Percentiles rank a stretch among this genome's conserved stretches.
phyloP scores from a whole-genome alignment of 805 yeast genomes.

The Wickerhamiella sorbophila region DNA sequence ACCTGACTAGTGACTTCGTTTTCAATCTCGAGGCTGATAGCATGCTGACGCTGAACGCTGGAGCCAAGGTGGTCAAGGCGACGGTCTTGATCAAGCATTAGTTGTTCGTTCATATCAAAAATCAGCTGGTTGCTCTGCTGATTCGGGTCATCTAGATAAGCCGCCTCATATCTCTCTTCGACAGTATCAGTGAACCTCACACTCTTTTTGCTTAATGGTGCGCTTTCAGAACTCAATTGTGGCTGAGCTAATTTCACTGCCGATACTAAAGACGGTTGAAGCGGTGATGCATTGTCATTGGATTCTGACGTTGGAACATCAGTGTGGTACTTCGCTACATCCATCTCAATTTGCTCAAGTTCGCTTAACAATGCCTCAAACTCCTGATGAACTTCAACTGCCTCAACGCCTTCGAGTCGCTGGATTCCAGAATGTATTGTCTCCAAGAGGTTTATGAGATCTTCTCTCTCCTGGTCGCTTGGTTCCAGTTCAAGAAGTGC shows the following conservation, averaged over 20 bases:
- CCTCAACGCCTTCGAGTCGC: slow-evolving; percentile 1
- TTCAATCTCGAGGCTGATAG: slow-evolving; percentile 27
- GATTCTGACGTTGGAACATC: background rate
- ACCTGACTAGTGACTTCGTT: slow-evolving; percentile 27
- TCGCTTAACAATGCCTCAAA: background rate
- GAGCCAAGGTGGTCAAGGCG: slow-evolving; percentile 25
- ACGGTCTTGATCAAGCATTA: slow-evolving; percentile 27
- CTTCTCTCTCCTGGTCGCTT: slow-evolving; percentile 15
- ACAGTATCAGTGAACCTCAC: slow-evolving; percentile 4
- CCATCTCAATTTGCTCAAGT: slow-evolving; percentile 1
- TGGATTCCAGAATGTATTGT: slow-evolving; percentile 5
- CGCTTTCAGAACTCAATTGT: background rate
- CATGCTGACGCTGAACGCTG: slow-evolving; percentile 28
- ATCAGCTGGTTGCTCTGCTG: slow-evolving; percentile 3
- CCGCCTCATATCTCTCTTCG: slow-evolving; percentile 6
- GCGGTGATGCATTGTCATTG: background rate
- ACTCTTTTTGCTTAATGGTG: background rate
- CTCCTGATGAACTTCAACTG: slow-evolving; percentile 3
- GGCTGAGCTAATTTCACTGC: background rate
- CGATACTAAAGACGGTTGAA: background rate
- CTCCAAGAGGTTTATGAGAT: slow-evolving; percentile 8
- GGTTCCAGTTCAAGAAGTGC: slow-evolving; percentile 18
- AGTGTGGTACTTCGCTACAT: background rate
- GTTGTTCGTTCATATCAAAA: slow-evolving; percentile 14
- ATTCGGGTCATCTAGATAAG: slow-evolving; percentile 2